phyloP scores from a whole-genome alignment of 176 grass and related monocot genomes.

The Carex littledalei region DNA sequence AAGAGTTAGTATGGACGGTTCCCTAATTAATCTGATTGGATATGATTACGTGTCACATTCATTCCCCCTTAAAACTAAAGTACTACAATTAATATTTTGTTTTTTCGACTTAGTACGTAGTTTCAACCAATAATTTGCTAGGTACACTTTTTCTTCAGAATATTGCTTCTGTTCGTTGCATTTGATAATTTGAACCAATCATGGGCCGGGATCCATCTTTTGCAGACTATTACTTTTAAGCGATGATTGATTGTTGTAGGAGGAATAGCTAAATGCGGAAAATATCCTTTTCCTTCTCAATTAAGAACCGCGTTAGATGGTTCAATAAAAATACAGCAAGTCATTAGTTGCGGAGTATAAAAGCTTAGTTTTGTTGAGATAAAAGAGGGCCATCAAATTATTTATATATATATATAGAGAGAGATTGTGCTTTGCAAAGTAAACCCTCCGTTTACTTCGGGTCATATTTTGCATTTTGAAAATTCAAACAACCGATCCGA shows the following conservation, averaged over 20 bases:
- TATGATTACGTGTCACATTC: background rate
- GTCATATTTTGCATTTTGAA: too few species aligned
- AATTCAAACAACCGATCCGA: too few species aligned
- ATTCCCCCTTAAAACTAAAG: background rate
- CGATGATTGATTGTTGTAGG: background rate
- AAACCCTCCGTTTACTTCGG: too few species aligned
- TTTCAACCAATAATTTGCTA: background rate
- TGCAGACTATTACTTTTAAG: background rate
- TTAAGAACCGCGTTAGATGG: background rate
- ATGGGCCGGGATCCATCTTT: background rate
- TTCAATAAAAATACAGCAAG: background rate
- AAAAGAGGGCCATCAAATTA: too few species aligned
- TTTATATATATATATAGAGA: too few species aligned
- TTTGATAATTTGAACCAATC: background rate
- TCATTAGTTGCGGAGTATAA: too few species aligned
- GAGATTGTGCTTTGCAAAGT: too few species aligned
- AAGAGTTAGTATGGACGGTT: background rate
- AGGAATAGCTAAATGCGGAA: background rate
- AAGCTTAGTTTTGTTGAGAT: too few species aligned
- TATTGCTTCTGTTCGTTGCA: background rate
- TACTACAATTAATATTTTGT: background rate
- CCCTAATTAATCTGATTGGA: background rate
- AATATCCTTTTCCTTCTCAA: constrained; percentile 2
- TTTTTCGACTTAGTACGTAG: background rate
- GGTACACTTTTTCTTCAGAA: background rate